phyloP scores from a whole-genome alignment of 2,329 filamentous ascomycete genomes.

The Colletotrichum sp. region DNA sequence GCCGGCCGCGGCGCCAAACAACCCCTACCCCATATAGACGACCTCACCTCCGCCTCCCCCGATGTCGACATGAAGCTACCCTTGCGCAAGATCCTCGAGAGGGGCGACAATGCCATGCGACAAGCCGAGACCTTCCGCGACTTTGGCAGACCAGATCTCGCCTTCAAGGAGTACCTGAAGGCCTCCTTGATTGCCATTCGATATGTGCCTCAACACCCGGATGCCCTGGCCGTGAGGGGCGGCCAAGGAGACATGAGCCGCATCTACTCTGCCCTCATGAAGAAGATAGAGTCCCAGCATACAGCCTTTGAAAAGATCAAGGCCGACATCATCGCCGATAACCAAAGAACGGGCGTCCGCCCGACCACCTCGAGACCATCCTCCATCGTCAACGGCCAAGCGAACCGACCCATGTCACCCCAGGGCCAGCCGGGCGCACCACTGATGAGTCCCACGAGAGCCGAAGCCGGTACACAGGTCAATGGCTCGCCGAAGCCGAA shows the following conservation, averaged over 20 bases:
- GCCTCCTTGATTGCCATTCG: constrained; percentile 81
- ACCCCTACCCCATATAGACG: constrained; percentile 58
- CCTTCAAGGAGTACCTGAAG: constrained; percentile 83
- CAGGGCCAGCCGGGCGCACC: constrained; percentile 24
- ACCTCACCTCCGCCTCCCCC: constrained; percentile 50
- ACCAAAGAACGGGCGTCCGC: constrained; percentile 63
- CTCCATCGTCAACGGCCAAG: constrained; percentile 6
- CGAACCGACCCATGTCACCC: constrained; percentile 4
- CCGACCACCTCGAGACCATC: constrained; percentile 33
- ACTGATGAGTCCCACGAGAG: constrained; percentile 11
- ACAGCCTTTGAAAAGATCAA: constrained; percentile 63
- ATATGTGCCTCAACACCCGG: constrained; percentile 75
- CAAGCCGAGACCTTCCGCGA: constrained; percentile 67
- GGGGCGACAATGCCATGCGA: constrained; percentile 57
- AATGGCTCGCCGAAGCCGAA: constrained; percentile 37
- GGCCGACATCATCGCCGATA: constrained; percentile 65
- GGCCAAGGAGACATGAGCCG: constrained; percentile 54
- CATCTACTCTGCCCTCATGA: constrained; percentile 55
- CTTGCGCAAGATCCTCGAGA: constrained; percentile 57
- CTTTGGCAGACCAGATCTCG: constrained; percentile 72
- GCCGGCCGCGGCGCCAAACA: constrained; percentile 30
- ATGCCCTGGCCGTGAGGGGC: constrained; percentile 69
- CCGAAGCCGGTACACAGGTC: not conserved
- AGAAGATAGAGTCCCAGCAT: constrained; percentile 52
- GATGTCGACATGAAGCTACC: constrained; percentile 55